A percentile compares a stretch with the other conserved stretches of the same genome.
phyloP scores from a whole-genome alignment of 169 alveolate genomes.

The Blepharisma undulans region DNA sequence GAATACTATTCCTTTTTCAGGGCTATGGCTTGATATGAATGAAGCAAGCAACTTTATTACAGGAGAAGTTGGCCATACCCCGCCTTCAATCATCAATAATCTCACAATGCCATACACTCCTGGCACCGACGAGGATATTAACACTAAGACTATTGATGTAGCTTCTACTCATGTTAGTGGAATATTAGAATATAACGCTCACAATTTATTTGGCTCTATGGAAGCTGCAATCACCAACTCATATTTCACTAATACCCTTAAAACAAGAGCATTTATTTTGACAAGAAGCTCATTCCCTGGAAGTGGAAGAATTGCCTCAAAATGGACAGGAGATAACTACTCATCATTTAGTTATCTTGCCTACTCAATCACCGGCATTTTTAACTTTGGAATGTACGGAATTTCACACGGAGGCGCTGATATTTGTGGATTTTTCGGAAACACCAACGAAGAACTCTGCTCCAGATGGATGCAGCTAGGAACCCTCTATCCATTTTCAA shows the following conservation, averaged over 20 bases:
- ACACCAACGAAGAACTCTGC: conserved; percentile 69
- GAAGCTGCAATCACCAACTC: conserved; percentile 65
- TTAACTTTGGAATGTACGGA: conserved; percentile 69
- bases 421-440: conserved; percentile 76
- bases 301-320: conserved; percentile 62
- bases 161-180: conserved; percentile 54
- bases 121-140: conserved; percentile 50
- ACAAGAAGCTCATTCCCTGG: conserved; percentile 69
- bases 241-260: conserved; percentile 40
- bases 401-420: conserved; percentile 80
- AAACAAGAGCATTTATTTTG: conserved; percentile 62
- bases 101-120: conserved; percentile 42
- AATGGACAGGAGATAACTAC: conserved; percentile 81
- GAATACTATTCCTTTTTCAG: conserved; percentile 43
- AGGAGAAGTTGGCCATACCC: conserved; percentile 53
- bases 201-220: conserved; percentile 59
- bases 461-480: conserved; percentile 80
- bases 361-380: conserved; percentile 61
- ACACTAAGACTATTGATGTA: conserved; percentile 27
- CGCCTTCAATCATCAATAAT: background rate
- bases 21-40: conserved; percentile 81
- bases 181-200: conserved; percentile 60
- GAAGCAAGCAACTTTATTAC: conserved; percentile 73
- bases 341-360: conserved; percentile 57
- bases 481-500: conserved; percentile 79